Conservation (phyloP, 345 rosid species). For the Psidium guajava region DNA sequence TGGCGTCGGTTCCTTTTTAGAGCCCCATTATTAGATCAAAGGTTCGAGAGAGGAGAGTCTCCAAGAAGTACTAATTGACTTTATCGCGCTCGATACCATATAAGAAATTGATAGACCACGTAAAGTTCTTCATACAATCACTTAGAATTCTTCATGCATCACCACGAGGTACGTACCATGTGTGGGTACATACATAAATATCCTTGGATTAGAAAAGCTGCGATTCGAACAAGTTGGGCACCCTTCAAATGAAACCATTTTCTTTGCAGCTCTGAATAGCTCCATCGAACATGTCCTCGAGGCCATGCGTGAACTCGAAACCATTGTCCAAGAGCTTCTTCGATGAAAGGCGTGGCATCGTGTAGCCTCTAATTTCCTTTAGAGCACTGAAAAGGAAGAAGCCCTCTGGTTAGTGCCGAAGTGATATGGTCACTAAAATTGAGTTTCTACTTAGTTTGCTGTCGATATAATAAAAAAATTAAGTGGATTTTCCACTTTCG, state of each 20-base stretch:
- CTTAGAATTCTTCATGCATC: too few relatives aligned
- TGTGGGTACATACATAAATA: background rate
- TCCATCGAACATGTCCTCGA: constrained; percentile 20
- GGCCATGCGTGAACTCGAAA: constrained; percentile 12
- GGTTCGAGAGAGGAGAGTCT: background rate
- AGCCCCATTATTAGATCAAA: background rate
- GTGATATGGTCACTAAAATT: background rate
- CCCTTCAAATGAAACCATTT: constrained; percentile 13
- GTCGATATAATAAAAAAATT: too few relatives aligned
- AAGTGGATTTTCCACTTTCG: too few relatives aligned
- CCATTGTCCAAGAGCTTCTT: constrained; percentile 25
- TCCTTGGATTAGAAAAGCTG: background rate
- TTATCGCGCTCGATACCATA: background rate
- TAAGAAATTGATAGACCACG: background rate
- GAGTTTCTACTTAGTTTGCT: too few relatives aligned
- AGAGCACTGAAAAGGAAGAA: background rate
- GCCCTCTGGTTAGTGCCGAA: background rate
- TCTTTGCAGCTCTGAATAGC: constrained; percentile 29
- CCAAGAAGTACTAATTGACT: background rate
- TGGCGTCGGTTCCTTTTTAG: background rate
- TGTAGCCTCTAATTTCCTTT: constrained; percentile 7
- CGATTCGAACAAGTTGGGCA: background rate
- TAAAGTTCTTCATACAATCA: background rate
- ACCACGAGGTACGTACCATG: background rate
- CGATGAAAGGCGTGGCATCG: background rate